These are phyloP conservation scores for Aspergillus terreus DNA, from an alignment of 2,329 filamentous ascomycete genomes.

Conservation along the genomic window DNA sequence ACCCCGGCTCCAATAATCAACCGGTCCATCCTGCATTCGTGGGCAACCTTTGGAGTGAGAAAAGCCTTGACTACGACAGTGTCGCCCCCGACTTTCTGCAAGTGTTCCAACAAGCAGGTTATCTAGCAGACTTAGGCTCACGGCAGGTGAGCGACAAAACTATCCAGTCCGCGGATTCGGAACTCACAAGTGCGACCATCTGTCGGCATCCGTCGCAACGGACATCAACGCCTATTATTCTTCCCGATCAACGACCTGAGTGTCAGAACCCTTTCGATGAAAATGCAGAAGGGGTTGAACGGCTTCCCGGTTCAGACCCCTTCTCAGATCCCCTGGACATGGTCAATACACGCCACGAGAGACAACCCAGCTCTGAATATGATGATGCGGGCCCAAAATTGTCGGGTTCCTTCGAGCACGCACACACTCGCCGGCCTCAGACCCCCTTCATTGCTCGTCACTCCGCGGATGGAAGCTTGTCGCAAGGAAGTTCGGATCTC, in stretches of 20 bases:
- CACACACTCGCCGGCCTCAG: background rate
- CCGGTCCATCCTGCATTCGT: too few species aligned
- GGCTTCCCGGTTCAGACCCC: conserved; percentile 9
- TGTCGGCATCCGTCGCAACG: conserved; percentile 29
- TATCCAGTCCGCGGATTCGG: conserved; percentile 28
- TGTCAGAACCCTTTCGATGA: conserved; percentile 17
- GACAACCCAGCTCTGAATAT: conserved; percentile 12
- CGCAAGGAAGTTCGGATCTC: conserved; percentile 17
- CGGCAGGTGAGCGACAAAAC: conserved; percentile 33
- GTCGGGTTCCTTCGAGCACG: background rate
- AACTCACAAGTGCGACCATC: conserved; percentile 31
- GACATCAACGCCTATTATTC: conserved; percentile 18
- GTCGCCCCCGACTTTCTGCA: background rate
- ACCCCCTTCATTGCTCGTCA: background rate
- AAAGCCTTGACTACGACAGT: background rate
- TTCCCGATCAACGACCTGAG: conserved; percentile 11
- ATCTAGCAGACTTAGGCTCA: conserved; percentile 7
- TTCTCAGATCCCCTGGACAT: conserved; percentile 7
- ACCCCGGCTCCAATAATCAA: background rate
- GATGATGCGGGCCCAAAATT: conserved; percentile 9
- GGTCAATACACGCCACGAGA: conserved; percentile 5
- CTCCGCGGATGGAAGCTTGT: conserved; percentile 10
- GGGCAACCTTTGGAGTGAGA: too few species aligned
- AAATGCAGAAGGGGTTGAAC: conserved; percentile 7
- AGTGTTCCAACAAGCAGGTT: background rate